Evolutionary conservation across 116 monocot species (phyloP), one percentile per base, ranked within the genome.

Genomic region (Phalaenopsis hybrid): DNA sequence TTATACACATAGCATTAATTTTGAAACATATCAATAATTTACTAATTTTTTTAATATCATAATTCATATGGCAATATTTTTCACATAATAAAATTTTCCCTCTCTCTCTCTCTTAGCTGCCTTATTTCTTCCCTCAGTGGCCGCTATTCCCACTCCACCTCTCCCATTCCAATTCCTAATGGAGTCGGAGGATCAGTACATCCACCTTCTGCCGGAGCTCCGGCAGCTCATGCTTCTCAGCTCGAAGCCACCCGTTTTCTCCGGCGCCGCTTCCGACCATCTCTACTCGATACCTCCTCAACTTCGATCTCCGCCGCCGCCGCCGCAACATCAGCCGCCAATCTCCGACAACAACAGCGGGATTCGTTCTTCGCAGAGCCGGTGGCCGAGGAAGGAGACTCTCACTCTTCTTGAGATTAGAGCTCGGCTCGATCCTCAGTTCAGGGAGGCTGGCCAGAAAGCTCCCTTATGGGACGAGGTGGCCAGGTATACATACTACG

Each of bases 381-480:
- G 93, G 81, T 96, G 96, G 94, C 90, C 96, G 51, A 87, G 94
- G 79, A 92, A 93, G 82, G 96, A 96, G 85, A 92, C 96, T 51
- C 85, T 96, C 49, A 86, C 92, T 20, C 90, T 96, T 44, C 88
- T 96, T 2, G 92, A 96, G 83, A 81, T 96, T 83, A 82, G 96
- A 76, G 65, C 88, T 12, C 81, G 89, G 15, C 59, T 96, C 79
- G 89, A 96, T 49, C 78, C 76, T 45, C 86, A 78, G 85, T 93
- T 96, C 82, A 85, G 85, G 80, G 89, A 89, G 73, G 78, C 90
- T 2, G 73, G 87, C 9, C 90, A 90, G 9, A 96, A 93, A 83
- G 88, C 89, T 85, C 89, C 96, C 5, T 57, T 96, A 7, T 96
- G 94, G 96, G 94, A 93, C 49, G 89, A 93, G 80, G 86, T 96